A percentile compares a stretch with the other conserved stretches of the same genome.
Evolutionary conservation across 2,329 filamentous ascomycete genomes (phyloP).

Genomic region (Davidsoniella virescens): DNA sequence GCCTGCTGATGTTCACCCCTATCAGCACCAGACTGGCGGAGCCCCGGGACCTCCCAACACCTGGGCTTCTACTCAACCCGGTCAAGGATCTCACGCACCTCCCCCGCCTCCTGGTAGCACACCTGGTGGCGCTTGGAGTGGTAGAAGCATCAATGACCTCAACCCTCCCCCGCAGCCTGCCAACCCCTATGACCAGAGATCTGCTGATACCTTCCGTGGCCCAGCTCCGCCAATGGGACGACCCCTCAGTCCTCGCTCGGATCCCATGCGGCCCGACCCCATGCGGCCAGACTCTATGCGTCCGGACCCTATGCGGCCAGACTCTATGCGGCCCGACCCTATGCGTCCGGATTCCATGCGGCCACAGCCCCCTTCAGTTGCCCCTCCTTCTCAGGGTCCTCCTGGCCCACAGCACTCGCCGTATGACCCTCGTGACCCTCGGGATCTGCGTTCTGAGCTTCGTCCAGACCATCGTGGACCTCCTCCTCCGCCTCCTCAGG

Average conservation of each 20-base stretch:
- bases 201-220: slow-evolving; percentile 45
- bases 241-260: slow-evolving; percentile 61
- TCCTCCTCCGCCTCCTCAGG: slow-evolving; percentile 18
- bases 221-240: slow-evolving; percentile 51
- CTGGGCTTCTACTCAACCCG: slow-evolving; percentile 66
- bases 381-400: slow-evolving; percentile 9
- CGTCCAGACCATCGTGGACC: slow-evolving; percentile 19
- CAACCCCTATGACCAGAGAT: slow-evolving; percentile 63
- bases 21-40: slow-evolving; percentile 73
- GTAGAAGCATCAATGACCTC: slow-evolving; percentile 37
- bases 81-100: slow-evolving; percentile 30
- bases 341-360: slow-evolving; percentile 22
- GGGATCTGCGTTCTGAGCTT: slow-evolving; percentile 7
- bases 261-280: slow-evolving; percentile 35
- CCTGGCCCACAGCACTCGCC: slow-evolving; percentile 47
- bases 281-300: too few species aligned
- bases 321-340: slow-evolving; percentile 23
- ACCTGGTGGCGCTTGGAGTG: slow-evolving; percentile 37
- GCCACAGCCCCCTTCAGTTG: neutral
- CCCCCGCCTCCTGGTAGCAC: slow-evolving; percentile 28
- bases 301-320: neutral
- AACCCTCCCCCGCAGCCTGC: slow-evolving; percentile 58
- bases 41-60: slow-evolving; percentile 73
- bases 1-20: slow-evolving; percentile 89
- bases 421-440: slow-evolving; percentile 14